Percentiles rank a stretch among this genome's conserved stretches.
Conservation (phyloP, 352 stramenopile species). For the Globisporangium nagaii region DNA sequence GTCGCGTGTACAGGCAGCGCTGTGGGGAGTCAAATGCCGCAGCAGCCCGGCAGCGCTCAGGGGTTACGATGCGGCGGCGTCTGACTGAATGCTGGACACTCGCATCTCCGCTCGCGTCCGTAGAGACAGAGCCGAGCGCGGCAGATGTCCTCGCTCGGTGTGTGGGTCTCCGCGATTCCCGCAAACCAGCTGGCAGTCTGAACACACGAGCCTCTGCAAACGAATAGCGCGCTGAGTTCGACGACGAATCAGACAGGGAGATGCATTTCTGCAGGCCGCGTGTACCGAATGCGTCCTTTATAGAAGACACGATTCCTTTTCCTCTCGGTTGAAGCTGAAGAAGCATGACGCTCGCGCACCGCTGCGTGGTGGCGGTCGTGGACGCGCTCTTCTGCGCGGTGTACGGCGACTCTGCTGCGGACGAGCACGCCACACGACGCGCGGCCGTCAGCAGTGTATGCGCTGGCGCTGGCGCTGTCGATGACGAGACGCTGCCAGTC, state of each 20-base stretch:
- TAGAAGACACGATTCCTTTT: background rate
- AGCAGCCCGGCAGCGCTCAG: too few relatives aligned
- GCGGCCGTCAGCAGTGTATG: too few relatives aligned
- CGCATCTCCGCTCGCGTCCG: too few relatives aligned
- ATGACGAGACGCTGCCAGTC: background rate
- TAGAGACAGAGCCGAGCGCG: background rate
- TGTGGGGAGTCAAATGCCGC: too few relatives aligned
- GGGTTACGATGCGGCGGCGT: too few relatives aligned
- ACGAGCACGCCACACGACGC: background rate
- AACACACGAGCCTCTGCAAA: background rate
- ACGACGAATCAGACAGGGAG: background rate
- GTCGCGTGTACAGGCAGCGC: background rate
- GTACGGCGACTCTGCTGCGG: background rate
- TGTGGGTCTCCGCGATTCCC: background rate
- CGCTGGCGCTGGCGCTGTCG: background rate
- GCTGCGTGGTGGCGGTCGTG: conserved; percentile 2
- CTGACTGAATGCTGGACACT: too few relatives aligned
- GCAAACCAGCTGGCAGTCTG: background rate
- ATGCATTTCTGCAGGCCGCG: too few relatives aligned
- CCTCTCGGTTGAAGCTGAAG: background rate
- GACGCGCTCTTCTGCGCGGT: conserved; percentile 2
- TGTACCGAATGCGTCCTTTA: background rate
- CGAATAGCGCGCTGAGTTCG: too few relatives aligned
- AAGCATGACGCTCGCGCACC: background rate
- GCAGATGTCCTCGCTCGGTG: background rate